Percentiles rank a stretch among this genome's conserved stretches.
Conservation (phyloP, 345 rosid genomes). For the Eutrema heterophyllum region DNA sequence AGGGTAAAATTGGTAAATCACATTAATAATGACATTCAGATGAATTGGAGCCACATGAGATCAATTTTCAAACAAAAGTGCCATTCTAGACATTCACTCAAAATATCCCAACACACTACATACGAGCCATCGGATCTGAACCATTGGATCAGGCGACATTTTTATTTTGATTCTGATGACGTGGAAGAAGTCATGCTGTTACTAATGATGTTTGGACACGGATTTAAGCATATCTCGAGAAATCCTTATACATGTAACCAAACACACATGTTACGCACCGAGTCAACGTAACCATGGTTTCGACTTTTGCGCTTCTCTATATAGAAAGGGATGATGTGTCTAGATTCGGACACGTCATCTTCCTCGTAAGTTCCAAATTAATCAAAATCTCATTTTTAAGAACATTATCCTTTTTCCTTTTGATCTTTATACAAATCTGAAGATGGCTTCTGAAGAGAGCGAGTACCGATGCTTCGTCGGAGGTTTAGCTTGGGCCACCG, state of each 20-base stretch:
- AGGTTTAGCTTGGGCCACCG: conserved; percentile 90
- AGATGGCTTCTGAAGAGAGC: conserved; percentile 53
- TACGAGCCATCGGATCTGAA: neutral
- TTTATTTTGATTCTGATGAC: neutral
- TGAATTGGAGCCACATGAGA: no score
- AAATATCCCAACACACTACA: neutral
- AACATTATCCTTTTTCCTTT: neutral
- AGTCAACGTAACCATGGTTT: neutral
- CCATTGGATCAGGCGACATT: neutral
- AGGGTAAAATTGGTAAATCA: no score
- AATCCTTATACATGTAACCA: neutral
- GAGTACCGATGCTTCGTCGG: conserved; percentile 86
- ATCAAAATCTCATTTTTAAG: neutral
- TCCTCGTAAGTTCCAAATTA: neutral
- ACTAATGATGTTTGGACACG: neutral
- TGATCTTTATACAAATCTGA: no score
- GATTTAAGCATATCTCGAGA: neutral
- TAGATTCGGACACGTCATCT: neutral
- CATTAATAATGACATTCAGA: no score
- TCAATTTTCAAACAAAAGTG: no score
- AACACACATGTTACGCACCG: neutral
- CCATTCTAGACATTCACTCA: no score
- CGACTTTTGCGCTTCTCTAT: neutral
- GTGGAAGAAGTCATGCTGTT: neutral
- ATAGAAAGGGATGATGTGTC: neutral